Conservation (phyloP, 495 filamentous ascomycete genomes). For the Pseudevernia furfuracea region DNA sequence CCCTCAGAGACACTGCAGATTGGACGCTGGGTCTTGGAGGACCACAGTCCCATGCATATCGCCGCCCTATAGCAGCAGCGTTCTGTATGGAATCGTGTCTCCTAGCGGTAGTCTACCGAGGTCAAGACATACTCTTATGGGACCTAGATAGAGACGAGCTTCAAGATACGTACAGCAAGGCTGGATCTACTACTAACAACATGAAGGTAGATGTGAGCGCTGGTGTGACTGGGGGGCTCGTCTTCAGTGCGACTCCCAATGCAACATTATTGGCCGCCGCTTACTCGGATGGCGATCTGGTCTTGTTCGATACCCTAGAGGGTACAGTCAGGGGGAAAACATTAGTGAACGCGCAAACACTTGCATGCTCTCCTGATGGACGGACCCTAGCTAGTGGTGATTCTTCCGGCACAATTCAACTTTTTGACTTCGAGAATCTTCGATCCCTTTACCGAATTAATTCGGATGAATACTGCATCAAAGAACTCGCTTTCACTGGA, state of each 20-base stretch:
- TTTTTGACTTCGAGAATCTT: slow-evolving; percentile 35
- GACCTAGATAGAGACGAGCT: slow-evolving; percentile 23
- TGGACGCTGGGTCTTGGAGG: slow-evolving; percentile 27
- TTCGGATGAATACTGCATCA: slow-evolving; percentile 26
- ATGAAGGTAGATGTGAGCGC: neutral
- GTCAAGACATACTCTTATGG: slow-evolving; percentile 28
- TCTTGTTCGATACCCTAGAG: slow-evolving; percentile 10
- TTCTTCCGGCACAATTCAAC: slow-evolving; percentile 28
- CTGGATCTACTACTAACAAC: slow-evolving; percentile 11
- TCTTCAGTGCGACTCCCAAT: slow-evolving; percentile 29
- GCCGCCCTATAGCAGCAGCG: slow-evolving; percentile 21
- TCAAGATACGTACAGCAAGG: slow-evolving; percentile 25
- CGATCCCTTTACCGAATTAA: slow-evolving; percentile 30
- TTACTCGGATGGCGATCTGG: slow-evolving; percentile 29
- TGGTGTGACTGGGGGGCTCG: slow-evolving; percentile 20
- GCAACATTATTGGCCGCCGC: slow-evolving; percentile 27
- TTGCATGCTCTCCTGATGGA: slow-evolving; percentile 31
- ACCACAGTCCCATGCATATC: slow-evolving; percentile 8
- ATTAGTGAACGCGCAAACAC: slow-evolving; percentile 22
- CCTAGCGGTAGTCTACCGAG: slow-evolving; percentile 27
- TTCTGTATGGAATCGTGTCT: slow-evolving; percentile 23
- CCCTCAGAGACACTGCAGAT: slow-evolving; percentile 13
- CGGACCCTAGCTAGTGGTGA: slow-evolving; percentile 27
- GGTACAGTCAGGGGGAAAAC: slow-evolving; percentile 16
- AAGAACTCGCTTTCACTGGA: slow-evolving; percentile 28